Evolutionary conservation across 805 yeast species (phyloP).

Genomic region (Priceomyces carsonii): DNA sequence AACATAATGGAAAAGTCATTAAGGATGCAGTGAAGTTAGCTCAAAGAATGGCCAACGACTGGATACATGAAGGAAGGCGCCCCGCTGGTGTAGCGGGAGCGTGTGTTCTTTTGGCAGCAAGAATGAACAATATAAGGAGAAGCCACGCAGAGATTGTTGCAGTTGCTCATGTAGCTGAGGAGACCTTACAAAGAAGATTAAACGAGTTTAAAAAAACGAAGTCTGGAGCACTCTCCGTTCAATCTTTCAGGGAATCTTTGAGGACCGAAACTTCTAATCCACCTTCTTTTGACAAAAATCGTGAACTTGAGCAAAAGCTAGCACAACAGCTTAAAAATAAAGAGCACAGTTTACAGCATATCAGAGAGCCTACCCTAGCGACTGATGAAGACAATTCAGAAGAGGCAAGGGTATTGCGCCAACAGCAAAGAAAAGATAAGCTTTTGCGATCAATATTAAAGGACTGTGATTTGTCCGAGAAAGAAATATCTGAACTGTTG

Average conservation of each 20-base stretch:
- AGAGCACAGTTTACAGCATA: constrained; percentile 18
- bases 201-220: constrained; percentile 82
- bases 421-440: constrained; percentile 13
- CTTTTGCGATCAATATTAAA: constrained; percentile 28
- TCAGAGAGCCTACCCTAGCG: constrained; percentile 21
- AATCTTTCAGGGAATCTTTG: constrained; percentile 62
- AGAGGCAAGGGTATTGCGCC: constrained; percentile 8
- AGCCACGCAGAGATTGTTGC: constrained; percentile 93
- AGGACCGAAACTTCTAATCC: constrained; percentile 60
- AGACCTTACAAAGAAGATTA: constrained; percentile 85
- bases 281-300: constrained; percentile 74
- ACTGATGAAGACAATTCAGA: constrained; percentile 10
- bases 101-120: constrained; percentile 85
- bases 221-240: constrained; percentile 72
- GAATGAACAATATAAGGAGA: constrained; percentile 94
- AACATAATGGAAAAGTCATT: constrained; percentile 68
- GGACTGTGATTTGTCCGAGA: constrained; percentile 31
- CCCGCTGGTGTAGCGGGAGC: constrained; percentile 99
- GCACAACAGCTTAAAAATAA: constrained; percentile 30
- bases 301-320: constrained; percentile 48
- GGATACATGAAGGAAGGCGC: constrained; percentile 95
- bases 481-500: constrained; percentile 22
- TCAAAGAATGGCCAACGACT: constrained; percentile 87
- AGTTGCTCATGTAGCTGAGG: constrained; percentile 93
- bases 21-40: constrained; percentile 87